Evolutionary conservation across 2,329 filamentous ascomycete species (phyloP).

Genomic region (Calonectria pseudoturangicola): DNA sequence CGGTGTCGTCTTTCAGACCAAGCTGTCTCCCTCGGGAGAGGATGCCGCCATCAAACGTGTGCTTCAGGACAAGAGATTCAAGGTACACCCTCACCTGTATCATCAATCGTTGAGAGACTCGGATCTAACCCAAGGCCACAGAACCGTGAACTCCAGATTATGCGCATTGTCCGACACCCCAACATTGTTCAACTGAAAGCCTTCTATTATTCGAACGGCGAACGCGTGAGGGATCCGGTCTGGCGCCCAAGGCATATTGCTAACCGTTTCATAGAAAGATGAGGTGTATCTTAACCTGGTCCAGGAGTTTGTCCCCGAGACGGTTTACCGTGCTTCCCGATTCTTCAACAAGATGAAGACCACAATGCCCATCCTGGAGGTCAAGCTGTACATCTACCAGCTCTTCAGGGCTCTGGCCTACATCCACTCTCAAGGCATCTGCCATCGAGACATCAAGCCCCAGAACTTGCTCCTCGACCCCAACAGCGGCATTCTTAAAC

Average conservation of each 20-base stretch:
- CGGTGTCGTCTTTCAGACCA: constrained; percentile 98
- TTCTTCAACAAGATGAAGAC: constrained; percentile 99
- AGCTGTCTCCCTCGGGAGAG: constrained; percentile 97
- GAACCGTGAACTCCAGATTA: constrained; percentile 99
- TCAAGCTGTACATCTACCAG: constrained; percentile 99
- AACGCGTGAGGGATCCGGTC: constrained; percentile 80
- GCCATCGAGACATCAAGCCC: constrained; percentile 98
- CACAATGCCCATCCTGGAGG: constrained; percentile 98
- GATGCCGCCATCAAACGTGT: constrained; percentile 99
- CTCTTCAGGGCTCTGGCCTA: constrained; percentile 98
- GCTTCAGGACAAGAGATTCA: constrained; percentile 99
- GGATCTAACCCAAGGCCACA: constrained; percentile 62
- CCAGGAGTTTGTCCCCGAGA: constrained; percentile 98
- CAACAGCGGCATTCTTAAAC: constrained; percentile 91
- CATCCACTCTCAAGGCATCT: constrained; percentile 99
- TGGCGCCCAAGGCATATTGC: constrained; percentile 21
- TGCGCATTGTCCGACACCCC: constrained; percentile 98
- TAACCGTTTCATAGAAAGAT: constrained; percentile 80
- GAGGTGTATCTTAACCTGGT: constrained; percentile 99
- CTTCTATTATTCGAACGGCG: constrained; percentile 99
- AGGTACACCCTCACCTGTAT: constrained; percentile 75
- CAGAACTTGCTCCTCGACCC: constrained; percentile 98
- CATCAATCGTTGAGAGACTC: not conserved
- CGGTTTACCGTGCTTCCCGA: constrained; percentile 96
- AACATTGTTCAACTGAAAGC: constrained; percentile 99